Conservation (phyloP, 2,329 filamentous ascomycete species). For the Penicillium sp. region DNA sequence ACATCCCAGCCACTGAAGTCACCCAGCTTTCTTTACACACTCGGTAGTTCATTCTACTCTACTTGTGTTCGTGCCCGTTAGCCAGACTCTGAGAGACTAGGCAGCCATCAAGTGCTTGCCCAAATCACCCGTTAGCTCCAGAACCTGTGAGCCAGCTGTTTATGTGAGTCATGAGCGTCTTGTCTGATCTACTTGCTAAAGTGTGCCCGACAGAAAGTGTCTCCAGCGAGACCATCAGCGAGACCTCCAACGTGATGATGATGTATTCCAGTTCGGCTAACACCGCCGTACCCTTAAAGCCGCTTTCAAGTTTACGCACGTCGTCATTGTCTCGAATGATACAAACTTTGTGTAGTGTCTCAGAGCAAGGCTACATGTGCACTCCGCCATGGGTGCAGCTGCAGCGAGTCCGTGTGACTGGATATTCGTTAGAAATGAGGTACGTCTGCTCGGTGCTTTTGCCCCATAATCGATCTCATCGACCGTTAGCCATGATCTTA, state of each 20-base stretch:
- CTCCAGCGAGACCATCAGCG: background rate
- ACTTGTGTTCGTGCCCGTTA: background rate
- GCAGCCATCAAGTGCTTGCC: too few relatives aligned
- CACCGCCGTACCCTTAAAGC: too few relatives aligned
- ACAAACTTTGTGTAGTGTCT: background rate
- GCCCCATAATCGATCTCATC: background rate
- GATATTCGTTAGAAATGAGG: background rate
- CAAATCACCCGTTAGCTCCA: background rate
- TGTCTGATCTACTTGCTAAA: background rate
- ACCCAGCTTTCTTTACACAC: background rate
- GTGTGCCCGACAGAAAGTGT: background rate
- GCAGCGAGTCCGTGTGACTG: too few relatives aligned
- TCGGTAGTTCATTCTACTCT: background rate
- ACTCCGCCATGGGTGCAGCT: background rate
- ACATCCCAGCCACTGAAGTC: background rate
- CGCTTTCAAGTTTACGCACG: too few relatives aligned
- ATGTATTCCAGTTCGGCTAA: too few relatives aligned
- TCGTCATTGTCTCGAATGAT: background rate
- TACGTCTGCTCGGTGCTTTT: background rate
- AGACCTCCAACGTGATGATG: too few relatives aligned
- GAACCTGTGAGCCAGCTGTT: background rate
- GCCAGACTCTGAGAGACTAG: background rate
- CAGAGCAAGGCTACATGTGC: background rate
- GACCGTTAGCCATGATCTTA: too few relatives aligned
- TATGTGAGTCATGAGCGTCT: background rate